phyloP scores from a whole-genome alignment of 2,329 filamentous ascomycete genomes.

The Aspergillus felis region DNA sequence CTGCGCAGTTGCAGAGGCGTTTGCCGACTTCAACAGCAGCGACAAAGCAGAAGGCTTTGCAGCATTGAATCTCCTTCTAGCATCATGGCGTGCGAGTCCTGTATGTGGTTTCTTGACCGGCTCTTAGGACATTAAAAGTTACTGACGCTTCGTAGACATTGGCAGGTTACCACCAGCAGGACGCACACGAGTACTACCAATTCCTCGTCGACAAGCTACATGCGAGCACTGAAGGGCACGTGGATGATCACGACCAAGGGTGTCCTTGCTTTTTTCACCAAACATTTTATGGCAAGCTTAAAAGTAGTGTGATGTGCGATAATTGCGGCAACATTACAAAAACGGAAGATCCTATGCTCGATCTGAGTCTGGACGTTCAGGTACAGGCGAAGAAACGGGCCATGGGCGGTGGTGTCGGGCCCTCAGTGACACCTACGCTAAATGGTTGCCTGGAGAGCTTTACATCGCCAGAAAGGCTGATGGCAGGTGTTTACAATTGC shows the following conservation, averaged over 20 bases:
- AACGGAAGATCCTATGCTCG: constrained; percentile 83
- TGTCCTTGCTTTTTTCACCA: constrained; percentile 93
- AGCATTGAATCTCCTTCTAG: constrained; percentile 81
- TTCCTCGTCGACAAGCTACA: constrained; percentile 91
- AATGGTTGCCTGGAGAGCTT: constrained; percentile 82
- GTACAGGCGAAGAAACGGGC: constrained; percentile 57
- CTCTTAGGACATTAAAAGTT: not conserved
- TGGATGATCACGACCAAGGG: constrained; percentile 49
- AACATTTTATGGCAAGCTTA: constrained; percentile 88
- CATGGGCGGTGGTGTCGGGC: constrained; percentile 34
- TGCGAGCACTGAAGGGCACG: constrained; percentile 68
- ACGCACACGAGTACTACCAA: constrained; percentile 96
- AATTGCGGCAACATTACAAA: constrained; percentile 79
- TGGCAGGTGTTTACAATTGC: constrained; percentile 78
- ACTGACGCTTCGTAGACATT: constrained; percentile 51
- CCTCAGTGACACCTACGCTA: constrained; percentile 51
- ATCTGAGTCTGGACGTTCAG: constrained; percentile 84
- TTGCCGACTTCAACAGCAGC: constrained; percentile 59
- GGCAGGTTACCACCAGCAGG: constrained; percentile 90
- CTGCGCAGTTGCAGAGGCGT: constrained; percentile 60
- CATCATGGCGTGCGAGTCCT: constrained; percentile 79
- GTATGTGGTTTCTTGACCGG: constrained; percentile 47
- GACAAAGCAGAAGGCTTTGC: constrained; percentile 79
- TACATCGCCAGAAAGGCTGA: constrained; percentile 72
- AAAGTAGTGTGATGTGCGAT: constrained; percentile 85